Base-by-base conservation (phyloP, 805 yeast genomes). In the Torulaspora delbrueckii region DNA sequence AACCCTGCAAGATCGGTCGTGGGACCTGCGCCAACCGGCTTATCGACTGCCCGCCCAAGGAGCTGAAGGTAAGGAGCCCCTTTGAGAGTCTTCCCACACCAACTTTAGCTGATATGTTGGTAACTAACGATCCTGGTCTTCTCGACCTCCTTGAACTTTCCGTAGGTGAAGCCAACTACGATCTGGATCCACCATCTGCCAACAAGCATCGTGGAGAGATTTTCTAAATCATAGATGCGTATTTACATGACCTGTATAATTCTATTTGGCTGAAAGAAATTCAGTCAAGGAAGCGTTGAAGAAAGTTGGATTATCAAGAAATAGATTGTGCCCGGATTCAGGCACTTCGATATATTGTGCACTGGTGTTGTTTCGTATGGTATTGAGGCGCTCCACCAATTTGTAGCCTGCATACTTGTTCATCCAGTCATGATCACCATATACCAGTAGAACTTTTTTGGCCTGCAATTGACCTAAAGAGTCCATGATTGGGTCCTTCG, bases 351-450 rank as follows among this genome's bases (percentile, higher is more conserved):
- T 38, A 34, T 55, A 63, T 2, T 43, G 25, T 6, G 57, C 56
- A 14, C 49, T 46, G 9, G 41, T 28, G 14, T 46, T 42, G 10
- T 26, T 25, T 19, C 55, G 43, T 8, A 37, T 10, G 1, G 37
- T 26, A 8, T 53, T 51, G 14, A 56, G 46, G 14, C 45, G 42
- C 12, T 56, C 51, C 8, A 47, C 54, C 51, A 54, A 57, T 39
- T 31, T 36, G 32, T 48, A 55, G 1, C 84, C 84, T 0, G 84
- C 83, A 33, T 69, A 72, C 1, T 72, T 63, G 56, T 79, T 74
- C 93, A 84, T 85, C 73, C 86, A 85, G 58, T 86, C 95, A 51
- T 71, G 77, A 51, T 81, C 77, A 0, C 93, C 95, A 60, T 84
- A 86, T 40, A 71, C 37, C 27, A 69, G 48, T 53, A 79, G 60